These are phyloP conservation scores for Pholiota microspora DNA, from an alignment of 768 basidiomycete species.

Conservation along the genomic window DNA sequence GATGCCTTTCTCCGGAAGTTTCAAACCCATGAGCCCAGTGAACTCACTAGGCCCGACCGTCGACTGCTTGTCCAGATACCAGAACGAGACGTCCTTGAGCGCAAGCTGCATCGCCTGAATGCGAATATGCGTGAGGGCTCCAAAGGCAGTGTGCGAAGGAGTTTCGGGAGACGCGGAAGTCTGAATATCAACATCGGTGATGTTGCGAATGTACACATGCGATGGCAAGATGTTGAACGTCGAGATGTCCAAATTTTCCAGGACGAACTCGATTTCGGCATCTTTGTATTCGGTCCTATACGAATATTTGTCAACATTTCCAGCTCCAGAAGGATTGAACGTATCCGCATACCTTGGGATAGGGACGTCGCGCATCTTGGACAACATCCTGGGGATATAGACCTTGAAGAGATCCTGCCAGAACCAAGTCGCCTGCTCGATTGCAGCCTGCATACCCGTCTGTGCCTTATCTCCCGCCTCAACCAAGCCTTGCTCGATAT, in stretches of 20 bases:
- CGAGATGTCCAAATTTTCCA: constrained; percentile 73
- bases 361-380: constrained; percentile 56
- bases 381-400: constrained; percentile 61
- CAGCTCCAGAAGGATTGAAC: no score
- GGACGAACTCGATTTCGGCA: constrained; percentile 64
- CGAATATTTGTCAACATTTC: constrained; percentile 1
- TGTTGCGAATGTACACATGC: constrained; percentile 69
- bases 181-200: constrained; percentile 53
- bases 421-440: constrained; percentile 71
- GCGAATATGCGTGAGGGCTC: constrained; percentile 64
- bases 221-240: constrained; percentile 66
- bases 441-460: constrained; percentile 42
- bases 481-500: constrained; percentile 43
- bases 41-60: constrained; percentile 52
- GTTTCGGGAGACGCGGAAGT: constrained; percentile 34
- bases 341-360: constrained; percentile 68
- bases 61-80: constrained; percentile 61
- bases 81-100: constrained; percentile 70
- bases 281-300: constrained; percentile 71
- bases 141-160: constrained; percentile 47
- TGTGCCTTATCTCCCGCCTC: constrained; percentile 32
- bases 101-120: constrained; percentile 63
- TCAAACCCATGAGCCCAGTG: constrained; percentile 60
- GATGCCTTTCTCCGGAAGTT: constrained; percentile 63
- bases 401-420: constrained; percentile 83